Percentiles rank a stretch among this genome's conserved stretches.
These are phyloP conservation scores for Aspergillus olivimuriae DNA, from an alignment of 495 filamentous ascomycete genomes.

Conservation along the genomic window DNA sequence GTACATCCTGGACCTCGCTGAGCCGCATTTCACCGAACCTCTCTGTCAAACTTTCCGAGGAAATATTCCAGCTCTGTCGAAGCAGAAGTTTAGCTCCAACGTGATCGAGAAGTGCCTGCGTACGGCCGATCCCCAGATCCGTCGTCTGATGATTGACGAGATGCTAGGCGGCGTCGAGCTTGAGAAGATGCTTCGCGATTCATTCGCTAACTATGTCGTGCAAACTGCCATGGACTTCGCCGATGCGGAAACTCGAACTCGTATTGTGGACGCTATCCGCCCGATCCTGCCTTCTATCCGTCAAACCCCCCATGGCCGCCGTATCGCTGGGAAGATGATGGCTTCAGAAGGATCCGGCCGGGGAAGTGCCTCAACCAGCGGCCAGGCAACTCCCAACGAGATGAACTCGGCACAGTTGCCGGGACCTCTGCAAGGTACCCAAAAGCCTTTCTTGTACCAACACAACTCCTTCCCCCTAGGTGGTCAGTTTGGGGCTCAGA, in stretches of 20 bases:
- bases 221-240: conserved; percentile 92
- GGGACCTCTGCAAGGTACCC: conserved; percentile 22
- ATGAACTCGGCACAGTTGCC: conserved; percentile 28
- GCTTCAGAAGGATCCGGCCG: conserved; percentile 31
- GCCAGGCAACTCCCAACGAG: conserved; percentile 36
- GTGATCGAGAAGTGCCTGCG: conserved; percentile 97
- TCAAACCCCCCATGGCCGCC: conserved; percentile 85
- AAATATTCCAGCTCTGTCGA: conserved; percentile 70
- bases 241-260: conserved; percentile 59
- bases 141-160: conserved; percentile 78
- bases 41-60: conserved; percentile 70
- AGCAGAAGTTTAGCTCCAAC: conserved; percentile 98
- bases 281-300: conserved; percentile 77
- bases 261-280: conserved; percentile 74
- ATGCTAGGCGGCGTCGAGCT: conserved; percentile 69
- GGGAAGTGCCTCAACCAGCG: conserved; percentile 28
- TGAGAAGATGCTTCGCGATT: conserved; percentile 80
- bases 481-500: conserved; percentile 22
- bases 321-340: conserved; percentile 79
- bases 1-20: conserved; percentile 91
- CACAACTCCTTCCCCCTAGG: conserved; percentile 19
- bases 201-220: conserved; percentile 93
- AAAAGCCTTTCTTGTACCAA: conserved; percentile 29
- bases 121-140: conserved; percentile 60
- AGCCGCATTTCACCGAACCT: conserved; percentile 75